Base-by-base conservation (phyloP, 2,329 filamentous ascomycete species). In the Pseudofabraea citricarpa region DNA sequence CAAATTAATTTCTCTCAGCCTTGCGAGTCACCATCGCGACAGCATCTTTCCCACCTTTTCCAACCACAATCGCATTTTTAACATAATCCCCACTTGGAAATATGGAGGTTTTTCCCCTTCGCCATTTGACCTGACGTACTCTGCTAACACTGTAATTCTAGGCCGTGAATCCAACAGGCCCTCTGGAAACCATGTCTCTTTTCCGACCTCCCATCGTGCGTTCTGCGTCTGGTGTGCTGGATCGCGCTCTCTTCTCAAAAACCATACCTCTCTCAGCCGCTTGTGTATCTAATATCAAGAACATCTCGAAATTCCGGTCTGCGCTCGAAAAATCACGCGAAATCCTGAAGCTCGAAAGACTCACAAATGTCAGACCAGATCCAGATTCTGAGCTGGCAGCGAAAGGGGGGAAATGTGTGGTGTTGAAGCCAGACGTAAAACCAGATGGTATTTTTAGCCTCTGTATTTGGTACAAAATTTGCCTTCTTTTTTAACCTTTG, bases 151-250 rank as follows among this genome's bases (percentile, higher is more conserved):
- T 18, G 21, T 13, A 24, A 23, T 27, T n/a, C 32, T 20, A 58
- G 56, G 43, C 52, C 38, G 23, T 43, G 40, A 45, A 37, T 38
- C 13, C 47, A 42, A 40, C 26, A 39, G 36, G 41, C 16, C 47
- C 50, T 6, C 31, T 41, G 22, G 59, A 63, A 47, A 65, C 69
- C 36, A 81, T 80, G 76, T 70, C 68, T 50, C 60, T 79, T 40
- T 87, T 95, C 64, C 81, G 83, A 52, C 88, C 90, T 36, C 90
- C 90, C 19, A 73, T 90, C 47, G 84, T 91, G 56, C 85, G 87
- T 63, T 63, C 65, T 7, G 82, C 84, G 47, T 87, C 88, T 71
- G 82, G 82, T 60, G 77, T 79, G 39, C 79, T 98, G 51, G 90
- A 98, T 68, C 83, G 87, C 53, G 75, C 83, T 13, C 83, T 94